Evolutionary conservation across 441 rosid genomes (phyloP).

Genomic region (Pelargonium citronellum): DNA sequence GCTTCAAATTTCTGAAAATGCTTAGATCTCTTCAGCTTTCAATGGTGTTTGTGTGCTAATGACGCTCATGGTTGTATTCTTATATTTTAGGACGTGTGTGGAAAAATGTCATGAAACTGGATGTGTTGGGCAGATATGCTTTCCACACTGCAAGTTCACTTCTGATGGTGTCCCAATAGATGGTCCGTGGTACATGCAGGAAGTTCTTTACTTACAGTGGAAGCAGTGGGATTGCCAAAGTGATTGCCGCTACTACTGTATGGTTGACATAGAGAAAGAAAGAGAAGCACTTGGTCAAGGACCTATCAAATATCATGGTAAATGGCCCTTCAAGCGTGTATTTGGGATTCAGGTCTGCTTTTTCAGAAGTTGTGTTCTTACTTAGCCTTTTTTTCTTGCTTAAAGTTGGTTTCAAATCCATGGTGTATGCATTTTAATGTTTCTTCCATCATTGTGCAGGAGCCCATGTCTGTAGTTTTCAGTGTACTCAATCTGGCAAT

Average conservation of each 20-base stretch:
- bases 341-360: constrained; percentile 72
- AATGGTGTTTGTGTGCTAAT: no score
- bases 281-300: constrained; percentile 44
- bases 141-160: constrained; percentile 63
- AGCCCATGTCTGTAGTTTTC: constrained; percentile 79
- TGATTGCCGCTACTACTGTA: constrained; percentile 82
- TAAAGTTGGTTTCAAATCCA: constrained; percentile 1
- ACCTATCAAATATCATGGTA: constrained; percentile 86
- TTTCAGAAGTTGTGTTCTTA: constrained; percentile 12
- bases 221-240: constrained; percentile 71
- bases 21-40: no score
- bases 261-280: constrained; percentile 67
- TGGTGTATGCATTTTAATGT: constrained; percentile 18
- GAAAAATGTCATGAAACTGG: constrained; percentile 51
- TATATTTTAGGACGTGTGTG: constrained; percentile 43
- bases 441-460: constrained; percentile 35
- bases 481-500: constrained; percentile 75
- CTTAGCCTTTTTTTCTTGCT: neutral
- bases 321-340: constrained; percentile 87
- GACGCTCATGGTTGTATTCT: neutral
- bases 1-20: no score
- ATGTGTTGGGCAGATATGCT: constrained; percentile 61
- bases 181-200: constrained; percentile 77
- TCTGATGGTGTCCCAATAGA: constrained; percentile 35
- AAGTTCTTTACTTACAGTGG: constrained; percentile 72